Percentiles rank a stretch among this genome's conserved stretches.
These are phyloP conservation scores for Penicillium capsulatum DNA, from an alignment of 2,329 filamentous ascomycete genomes.

Conservation along the genomic window DNA sequence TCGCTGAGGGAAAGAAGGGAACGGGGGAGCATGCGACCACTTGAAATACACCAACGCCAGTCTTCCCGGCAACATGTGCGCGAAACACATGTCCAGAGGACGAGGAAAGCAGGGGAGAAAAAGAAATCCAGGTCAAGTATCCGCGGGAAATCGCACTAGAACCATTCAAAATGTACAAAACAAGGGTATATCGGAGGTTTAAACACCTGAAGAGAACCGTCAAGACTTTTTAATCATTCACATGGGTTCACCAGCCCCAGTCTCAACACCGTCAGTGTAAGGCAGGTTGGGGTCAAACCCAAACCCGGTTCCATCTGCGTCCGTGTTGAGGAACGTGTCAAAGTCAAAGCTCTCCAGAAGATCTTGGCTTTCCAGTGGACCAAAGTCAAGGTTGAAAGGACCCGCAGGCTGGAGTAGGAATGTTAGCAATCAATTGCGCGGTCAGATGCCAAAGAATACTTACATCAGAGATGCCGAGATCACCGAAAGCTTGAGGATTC, in stretches of 20 bases:
- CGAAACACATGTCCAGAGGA: conserved; percentile 27
- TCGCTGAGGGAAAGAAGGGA: conserved; percentile 1
- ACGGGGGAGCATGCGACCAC: conserved; percentile 26
- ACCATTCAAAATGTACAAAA: conserved; percentile 36
- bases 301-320: conserved; percentile 41
- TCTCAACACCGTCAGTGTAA: conserved; percentile 44
- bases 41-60: conserved; percentile 36
- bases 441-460: conserved; percentile 14
- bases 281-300: conserved; percentile 41
- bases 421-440: conserved; percentile 14
- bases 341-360: conserved; percentile 59
- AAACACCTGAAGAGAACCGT: conserved; percentile 33
- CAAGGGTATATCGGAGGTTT: conserved; percentile 37
- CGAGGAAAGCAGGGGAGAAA: conserved; percentile 16
- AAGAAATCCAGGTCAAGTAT: conserved; percentile 16
- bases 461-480: conserved; percentile 39
- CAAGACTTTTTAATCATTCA: conserved; percentile 34
- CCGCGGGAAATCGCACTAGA: conserved; percentile 9
- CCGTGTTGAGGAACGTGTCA: conserved; percentile 61
- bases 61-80: conserved; percentile 23
- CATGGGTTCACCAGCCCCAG: conserved; percentile 37
- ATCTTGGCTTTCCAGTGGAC: conserved; percentile 44
- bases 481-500: conserved; percentile 30
- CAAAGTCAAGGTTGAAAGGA: conserved; percentile 43
- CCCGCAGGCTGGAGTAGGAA: conserved; percentile 20